Conservation (phyloP, 2,329 filamentous ascomycete species). For the Lasiodiplodia hormozganensis region DNA sequence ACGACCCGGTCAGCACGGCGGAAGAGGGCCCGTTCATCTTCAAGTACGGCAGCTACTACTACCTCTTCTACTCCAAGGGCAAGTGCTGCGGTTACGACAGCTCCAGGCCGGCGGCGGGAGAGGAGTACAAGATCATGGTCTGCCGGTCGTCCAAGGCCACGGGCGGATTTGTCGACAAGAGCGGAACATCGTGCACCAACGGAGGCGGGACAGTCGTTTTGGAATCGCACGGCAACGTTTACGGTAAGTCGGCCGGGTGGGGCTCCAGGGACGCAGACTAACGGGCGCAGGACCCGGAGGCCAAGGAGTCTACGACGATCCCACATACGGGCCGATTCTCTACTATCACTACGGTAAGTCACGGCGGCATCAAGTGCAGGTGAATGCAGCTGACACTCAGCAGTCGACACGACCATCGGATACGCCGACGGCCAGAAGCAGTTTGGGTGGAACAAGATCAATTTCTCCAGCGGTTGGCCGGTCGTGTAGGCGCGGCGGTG, state of each 20-base stretch:
- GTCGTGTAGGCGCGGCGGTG: conserved; percentile 38
- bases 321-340: conserved; percentile 58
- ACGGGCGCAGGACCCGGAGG: conserved; percentile 59
- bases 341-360: conserved; percentile 67
- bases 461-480: conserved; percentile 60
- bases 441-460: conserved; percentile 60
- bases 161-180: conserved; percentile 63
- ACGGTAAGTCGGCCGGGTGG: conserved; percentile 51
- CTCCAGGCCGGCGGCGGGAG: conserved; percentile 58
- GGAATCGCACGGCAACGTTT: conserved; percentile 65
- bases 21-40: conserved; percentile 66
- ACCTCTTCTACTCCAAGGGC: conserved; percentile 68
- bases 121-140: conserved; percentile 72
- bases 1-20: conserved; percentile 60
- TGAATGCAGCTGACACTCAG: background rate
- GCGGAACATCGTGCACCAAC: conserved; percentile 59
- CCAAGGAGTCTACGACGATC: conserved; percentile 65
- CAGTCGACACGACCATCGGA: conserved; percentile 60
- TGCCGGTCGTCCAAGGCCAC: conserved; percentile 63
- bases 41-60: conserved; percentile 64
- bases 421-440: conserved; percentile 59
- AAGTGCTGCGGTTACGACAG: conserved; percentile 67
- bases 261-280: background rate
- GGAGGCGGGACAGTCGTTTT: conserved; percentile 69
- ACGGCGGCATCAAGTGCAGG: background rate